These are phyloP conservation scores for Cymbomonas tetramitiformis DNA, from an alignment of 139 green algal genomes.

Conservation along the genomic window DNA sequence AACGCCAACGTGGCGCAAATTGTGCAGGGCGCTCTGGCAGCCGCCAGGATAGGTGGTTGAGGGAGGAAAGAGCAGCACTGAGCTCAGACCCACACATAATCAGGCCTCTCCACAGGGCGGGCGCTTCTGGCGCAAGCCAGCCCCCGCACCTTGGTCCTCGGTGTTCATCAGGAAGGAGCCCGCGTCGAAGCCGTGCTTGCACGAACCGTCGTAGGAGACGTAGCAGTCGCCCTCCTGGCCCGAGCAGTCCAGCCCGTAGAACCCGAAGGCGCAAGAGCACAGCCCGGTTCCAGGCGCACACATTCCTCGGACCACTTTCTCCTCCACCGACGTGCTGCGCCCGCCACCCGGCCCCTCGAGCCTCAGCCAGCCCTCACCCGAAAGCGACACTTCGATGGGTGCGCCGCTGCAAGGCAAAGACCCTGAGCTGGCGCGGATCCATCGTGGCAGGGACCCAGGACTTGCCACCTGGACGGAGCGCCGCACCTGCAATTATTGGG, in stretches of 20 bases:
- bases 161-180: slow-evolving; percentile 14
- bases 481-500: slow-evolving; percentile 16
- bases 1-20: too few species aligned
- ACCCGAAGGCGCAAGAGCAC: slow-evolving; percentile 10
- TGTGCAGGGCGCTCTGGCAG: too few species aligned
- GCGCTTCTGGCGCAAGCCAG: not conserved
- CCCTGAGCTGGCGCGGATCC: too few species aligned
- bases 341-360: too few species aligned
- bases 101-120: not conserved
- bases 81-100: too few species aligned
- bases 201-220: slow-evolving; percentile 14
- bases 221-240: slow-evolving; percentile 17
- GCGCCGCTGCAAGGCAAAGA: not conserved
- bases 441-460: too few species aligned
- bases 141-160: not conserved
- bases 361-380: too few species aligned
- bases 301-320: too few species aligned
- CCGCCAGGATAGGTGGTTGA: too few species aligned
- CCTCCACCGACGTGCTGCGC: too few species aligned
- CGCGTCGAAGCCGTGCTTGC: not conserved
- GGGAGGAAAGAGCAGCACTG: too few species aligned
- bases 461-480: too few species aligned
- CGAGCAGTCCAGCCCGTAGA: slow-evolving; percentile 11
- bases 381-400: not conserved
- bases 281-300: slow-evolving; percentile 1